phyloP scores from a whole-genome alignment of 495 filamentous ascomycete species.

The Annulohypoxylon nitens region DNA sequence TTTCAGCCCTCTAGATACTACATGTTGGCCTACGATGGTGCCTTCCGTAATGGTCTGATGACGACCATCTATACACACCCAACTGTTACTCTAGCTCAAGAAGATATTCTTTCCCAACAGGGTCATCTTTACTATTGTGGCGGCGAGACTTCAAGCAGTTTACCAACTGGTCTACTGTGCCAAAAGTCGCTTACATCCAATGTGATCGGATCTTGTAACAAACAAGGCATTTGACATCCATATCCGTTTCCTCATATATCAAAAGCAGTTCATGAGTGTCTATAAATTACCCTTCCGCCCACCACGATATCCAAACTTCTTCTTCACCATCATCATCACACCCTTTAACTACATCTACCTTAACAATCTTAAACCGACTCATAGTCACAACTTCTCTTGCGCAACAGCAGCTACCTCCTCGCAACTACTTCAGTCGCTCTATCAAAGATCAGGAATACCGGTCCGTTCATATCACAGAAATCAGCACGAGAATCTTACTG shows the following conservation, averaged over 20 bases:
- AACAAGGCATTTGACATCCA: slow-evolving; percentile 36
- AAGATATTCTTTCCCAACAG: slow-evolving; percentile 35
- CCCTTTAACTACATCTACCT: slow-evolving; percentile 24
- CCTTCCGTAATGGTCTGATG: slow-evolving; percentile 40
- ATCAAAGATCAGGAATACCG: slow-evolving; percentile 15
- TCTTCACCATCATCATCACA: slow-evolving; percentile 33
- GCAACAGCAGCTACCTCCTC: slow-evolving; percentile 6
- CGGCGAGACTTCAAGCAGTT: slow-evolving; percentile 34
- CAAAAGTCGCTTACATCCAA: slow-evolving; percentile 29
- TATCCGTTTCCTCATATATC: slow-evolving; percentile 35
- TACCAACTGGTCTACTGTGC: slow-evolving; percentile 33
- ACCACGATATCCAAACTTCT: slow-evolving; percentile 31
- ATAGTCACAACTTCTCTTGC: slow-evolving; percentile 6
- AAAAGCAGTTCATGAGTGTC: slow-evolving; percentile 21
- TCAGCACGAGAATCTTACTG: slow-evolving; percentile 6
- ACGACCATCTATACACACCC: slow-evolving; percentile 43
- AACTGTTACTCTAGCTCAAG: slow-evolving; percentile 37
- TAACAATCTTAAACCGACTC: slow-evolving; percentile 14
- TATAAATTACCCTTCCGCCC: slow-evolving; percentile 42
- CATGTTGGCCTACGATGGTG: slow-evolving; percentile 31
- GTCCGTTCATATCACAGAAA: slow-evolving; percentile 16
- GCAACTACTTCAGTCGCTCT: neutral
- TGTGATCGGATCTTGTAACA: slow-evolving; percentile 25
- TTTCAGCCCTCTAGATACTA: slow-evolving; percentile 33
- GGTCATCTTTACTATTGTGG: slow-evolving; percentile 17